These are phyloP conservation scores for Allantophomopsis cytisporea DNA, from an alignment of 2,329 filamentous ascomycete genomes.

Conservation along the genomic window DNA sequence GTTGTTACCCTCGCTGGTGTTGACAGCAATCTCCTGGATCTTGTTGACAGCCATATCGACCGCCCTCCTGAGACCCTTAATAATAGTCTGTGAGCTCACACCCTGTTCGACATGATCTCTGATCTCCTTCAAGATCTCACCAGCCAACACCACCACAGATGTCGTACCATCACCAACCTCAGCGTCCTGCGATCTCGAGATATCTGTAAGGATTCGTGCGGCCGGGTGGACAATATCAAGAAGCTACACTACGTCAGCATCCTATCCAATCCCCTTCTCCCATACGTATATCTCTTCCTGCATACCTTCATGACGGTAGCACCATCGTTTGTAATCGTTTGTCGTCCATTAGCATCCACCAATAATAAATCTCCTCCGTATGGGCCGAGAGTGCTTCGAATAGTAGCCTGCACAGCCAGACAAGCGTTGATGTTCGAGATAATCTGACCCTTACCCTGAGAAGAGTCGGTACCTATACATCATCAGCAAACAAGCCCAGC, in stretches of 20 bases:
- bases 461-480: slow-evolving; percentile 76
- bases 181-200: slow-evolving; percentile 95
- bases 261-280: not conserved
- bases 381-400: slow-evolving; percentile 89
- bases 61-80: slow-evolving; percentile 86
- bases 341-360: slow-evolving; percentile 86
- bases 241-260: slow-evolving; percentile 39
- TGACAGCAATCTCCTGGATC: slow-evolving; percentile 92
- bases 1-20: slow-evolving; percentile 69
- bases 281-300: not conserved
- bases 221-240: slow-evolving; percentile 98
- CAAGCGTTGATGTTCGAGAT: slow-evolving; percentile 98
- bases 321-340: slow-evolving; percentile 98
- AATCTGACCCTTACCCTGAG: slow-evolving; percentile 93
- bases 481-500: slow-evolving; percentile 3
- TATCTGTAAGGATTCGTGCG: slow-evolving; percentile 93
- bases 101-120: slow-evolving; percentile 95
- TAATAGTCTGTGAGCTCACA: slow-evolving; percentile 92
- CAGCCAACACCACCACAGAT: slow-evolving; percentile 92
- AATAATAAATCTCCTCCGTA: slow-evolving; percentile 95
- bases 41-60: slow-evolving; percentile 92
- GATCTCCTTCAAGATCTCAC: slow-evolving; percentile 93
- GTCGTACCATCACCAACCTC: slow-evolving; percentile 98
- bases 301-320: slow-evolving; percentile 96
- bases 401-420: slow-evolving; percentile 85